Evolutionary conservation across 2,329 filamentous ascomycete species (phyloP), one percentile per base, ranked within the genome.

Genomic region (Aureobasidium lini): DNA sequence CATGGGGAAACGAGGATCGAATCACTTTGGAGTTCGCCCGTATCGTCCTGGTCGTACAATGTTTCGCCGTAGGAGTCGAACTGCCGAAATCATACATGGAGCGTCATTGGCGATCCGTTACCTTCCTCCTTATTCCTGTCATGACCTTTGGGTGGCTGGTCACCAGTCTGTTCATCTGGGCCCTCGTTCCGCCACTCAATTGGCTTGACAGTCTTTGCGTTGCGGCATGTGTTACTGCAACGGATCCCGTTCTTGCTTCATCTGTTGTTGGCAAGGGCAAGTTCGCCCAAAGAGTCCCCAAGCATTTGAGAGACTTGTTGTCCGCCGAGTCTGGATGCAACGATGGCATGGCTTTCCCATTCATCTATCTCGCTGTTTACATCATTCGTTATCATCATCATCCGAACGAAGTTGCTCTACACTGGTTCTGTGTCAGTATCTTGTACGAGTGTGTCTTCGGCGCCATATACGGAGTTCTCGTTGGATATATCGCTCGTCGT

Each of bases 261-360:
- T 99, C 94, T 15, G 94, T 99, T 58, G 94, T 99, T 56, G 94
- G 94, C 72, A 99, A 97, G 77, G 94, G 94, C 68, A 99, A 99
- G 75, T 99, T 99, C 69, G 93, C 94, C 37, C 96, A 96, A 77
- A 86, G 94, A 63, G 91, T 99, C 4, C 94, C 94, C 23, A 97
- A 96, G 78, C 94, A 99, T 85, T 78, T 99, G 76, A 84, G 94
- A 80, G 94, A 99, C 75, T 72, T 99, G 54, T 79, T 99, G 11
- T 99, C 94, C 4, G 92, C 92, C 60, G 94, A 99, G 75, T 99
- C 94, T 7, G 94, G 94, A 32, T 99, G 94, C 77, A 99, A 99
- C 80, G 94, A 99, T 72, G 94, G 94, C 75, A 99, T 99, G 94
- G 94, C 94, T 1, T 99, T 99, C 70, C 94, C 94, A 0, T 99